phyloP scores from a whole-genome alignment of 75 land plant species.

The Larix kaempferi region DNA sequence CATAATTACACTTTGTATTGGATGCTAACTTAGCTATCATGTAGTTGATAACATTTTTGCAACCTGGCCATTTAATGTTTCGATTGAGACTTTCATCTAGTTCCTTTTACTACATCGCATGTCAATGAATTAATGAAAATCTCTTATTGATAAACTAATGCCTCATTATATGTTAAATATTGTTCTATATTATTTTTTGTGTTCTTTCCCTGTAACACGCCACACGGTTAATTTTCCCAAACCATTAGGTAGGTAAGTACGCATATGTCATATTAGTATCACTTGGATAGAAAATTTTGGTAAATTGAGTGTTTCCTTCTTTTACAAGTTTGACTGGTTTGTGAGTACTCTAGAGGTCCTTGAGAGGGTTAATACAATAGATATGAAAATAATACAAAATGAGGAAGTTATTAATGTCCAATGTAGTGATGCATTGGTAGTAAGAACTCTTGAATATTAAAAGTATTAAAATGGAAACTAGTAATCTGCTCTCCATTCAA shows the following conservation, averaged over 20 bases:
- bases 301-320: not conserved
- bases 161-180: not conserved
- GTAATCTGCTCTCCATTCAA: not conserved
- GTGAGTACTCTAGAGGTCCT: constrained; percentile 96
- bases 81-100: not conserved
- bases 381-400: constrained; percentile 86
- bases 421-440: constrained; percentile 30
- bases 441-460: not conserved
- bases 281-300: no score
- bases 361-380: constrained; percentile 85
- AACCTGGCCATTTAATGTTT: not conserved
- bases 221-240: not conserved
- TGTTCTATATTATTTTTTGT: no score
- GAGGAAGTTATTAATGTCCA: constrained; percentile 78
- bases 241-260: not conserved
- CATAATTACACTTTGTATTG: not conserved
- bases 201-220: not conserved
- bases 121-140: not conserved
- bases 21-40: not conserved
- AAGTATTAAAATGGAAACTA: not conserved
- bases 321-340: constrained; percentile 92
- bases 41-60: not conserved
- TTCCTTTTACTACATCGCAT: not conserved
- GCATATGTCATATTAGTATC: not conserved
- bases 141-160: not conserved